phyloP scores from a whole-genome alignment of 2,329 filamentous ascomycete genomes.

The Fulvia fulva region DNA sequence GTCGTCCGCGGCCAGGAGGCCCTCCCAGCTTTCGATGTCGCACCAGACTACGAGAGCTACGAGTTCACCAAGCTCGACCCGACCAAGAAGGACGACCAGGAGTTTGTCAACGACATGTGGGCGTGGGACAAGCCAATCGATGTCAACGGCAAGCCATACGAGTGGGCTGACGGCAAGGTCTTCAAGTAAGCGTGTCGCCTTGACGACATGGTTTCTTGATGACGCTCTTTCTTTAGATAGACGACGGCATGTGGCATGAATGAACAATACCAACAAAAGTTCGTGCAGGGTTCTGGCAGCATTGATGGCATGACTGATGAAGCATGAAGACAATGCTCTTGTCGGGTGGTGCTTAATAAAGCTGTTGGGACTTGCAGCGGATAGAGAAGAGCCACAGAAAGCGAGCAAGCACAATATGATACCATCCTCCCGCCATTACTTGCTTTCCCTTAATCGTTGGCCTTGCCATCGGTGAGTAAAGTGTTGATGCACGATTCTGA shows the following conservation, averaged over 20 bases:
- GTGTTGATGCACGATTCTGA: too few relatives aligned
- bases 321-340: background rate
- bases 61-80: slow-evolving; percentile 93
- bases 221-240: slow-evolving; percentile 2
- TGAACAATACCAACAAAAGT: slow-evolving; percentile 1
- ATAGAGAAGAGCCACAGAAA: background rate
- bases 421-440: background rate
- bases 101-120: slow-evolving; percentile 85
- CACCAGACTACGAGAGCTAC: slow-evolving; percentile 96
- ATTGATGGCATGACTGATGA: slow-evolving; percentile 4
- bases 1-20: slow-evolving; percentile 88
- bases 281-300: slow-evolving; percentile 2
- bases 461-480: too few relatives aligned
- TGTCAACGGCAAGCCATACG: slow-evolving; percentile 81
- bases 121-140: slow-evolving; percentile 81
- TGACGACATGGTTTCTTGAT: background rate
- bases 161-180: slow-evolving; percentile 89
- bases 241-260: slow-evolving; percentile 4
- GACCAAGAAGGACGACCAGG: slow-evolving; percentile 75
- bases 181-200: slow-evolving; percentile 70
- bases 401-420: background rate
- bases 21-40: slow-evolving; percentile 86
- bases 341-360: background rate
- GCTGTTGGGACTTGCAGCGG: background rate
- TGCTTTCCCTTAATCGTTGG: too few relatives aligned